phyloP scores from a whole-genome alignment of 768 basidiomycete species.

The Hericium coralloides region DNA sequence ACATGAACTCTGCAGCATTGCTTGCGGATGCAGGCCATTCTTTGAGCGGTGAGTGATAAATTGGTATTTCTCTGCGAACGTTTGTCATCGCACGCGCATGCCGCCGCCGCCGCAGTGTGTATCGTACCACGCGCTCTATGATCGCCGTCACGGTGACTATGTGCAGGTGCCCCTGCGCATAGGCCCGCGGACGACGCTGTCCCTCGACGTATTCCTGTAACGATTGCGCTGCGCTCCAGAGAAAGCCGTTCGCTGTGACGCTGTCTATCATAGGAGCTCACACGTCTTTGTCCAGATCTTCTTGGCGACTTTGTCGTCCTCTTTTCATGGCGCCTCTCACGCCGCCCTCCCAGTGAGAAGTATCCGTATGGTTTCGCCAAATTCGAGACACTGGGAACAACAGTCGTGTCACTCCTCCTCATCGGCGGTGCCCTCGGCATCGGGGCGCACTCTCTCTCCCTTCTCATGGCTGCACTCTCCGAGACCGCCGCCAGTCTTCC shows the following conservation, averaged over 20 bases:
- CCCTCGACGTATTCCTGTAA: not conserved
- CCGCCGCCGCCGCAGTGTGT: too few species aligned
- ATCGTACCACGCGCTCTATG: too few species aligned
- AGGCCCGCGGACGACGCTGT: not conserved
- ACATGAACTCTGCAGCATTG: conserved; percentile 82
- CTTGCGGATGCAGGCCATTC: conserved; percentile 94
- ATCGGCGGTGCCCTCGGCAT: conserved; percentile 79
- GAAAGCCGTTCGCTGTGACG: not conserved
- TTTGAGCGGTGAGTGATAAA: conserved; percentile 54
- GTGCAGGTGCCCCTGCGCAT: not conserved
- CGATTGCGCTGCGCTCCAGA: not conserved
- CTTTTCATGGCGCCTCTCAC: conserved; percentile 79
- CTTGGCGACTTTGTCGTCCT: conserved; percentile 89
- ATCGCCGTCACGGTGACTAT: too few species aligned
- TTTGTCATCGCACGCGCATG: too few species aligned
- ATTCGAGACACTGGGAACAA: conserved; percentile 93
- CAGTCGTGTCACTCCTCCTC: conserved; percentile 79
- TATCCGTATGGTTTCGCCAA: conserved; percentile 92
- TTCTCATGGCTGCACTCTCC: conserved; percentile 65
- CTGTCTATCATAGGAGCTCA: not conserved
- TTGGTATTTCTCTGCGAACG: too few species aligned
- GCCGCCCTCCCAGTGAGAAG: conserved; percentile 64
- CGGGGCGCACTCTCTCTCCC: conserved; percentile 83
- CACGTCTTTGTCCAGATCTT: conserved; percentile 43
- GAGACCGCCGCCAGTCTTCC: conserved; percentile 57